Evolutionary conservation across 2,329 filamentous ascomycete species (phyloP), one percentile per base, ranked within the genome.

Genomic region (Trichoderma sp.): DNA sequence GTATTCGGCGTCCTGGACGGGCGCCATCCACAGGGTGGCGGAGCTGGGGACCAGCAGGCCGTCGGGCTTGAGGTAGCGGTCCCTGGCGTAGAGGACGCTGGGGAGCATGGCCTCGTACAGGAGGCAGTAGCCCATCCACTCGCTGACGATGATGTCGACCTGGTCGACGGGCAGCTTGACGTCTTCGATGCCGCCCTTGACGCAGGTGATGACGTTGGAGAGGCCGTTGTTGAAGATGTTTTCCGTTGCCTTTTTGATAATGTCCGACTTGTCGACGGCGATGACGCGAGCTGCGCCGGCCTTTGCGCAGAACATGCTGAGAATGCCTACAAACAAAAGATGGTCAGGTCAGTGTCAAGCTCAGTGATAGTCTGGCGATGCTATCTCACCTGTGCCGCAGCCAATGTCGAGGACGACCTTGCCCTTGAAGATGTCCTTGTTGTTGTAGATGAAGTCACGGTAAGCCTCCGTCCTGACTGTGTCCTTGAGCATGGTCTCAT

Each of bases 41-140:
- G 96, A 91, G 67, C 90, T 93, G 5, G 94, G 94, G 2, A 95
- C 90, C 80, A 98, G 88, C 60, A 97, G 82, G 17, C 93, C 93
- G 64, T 87, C 89, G 0, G 89, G 86, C 66, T 85, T 88, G 26
- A 98, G 86, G 76, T 97, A 97, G 70, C 86, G 88, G 78, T 98
- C 93, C 67, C 93, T 85, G 50, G 94, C 94, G 73, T 88, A 94
- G 58, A 98, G 83, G 24, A 98, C 92, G 56, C 92, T 96, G 69
- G 95, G 92, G 30, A 98, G 87, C 93, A 98, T 98, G 64, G 93
- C 92, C 78, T 98, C 93, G 76, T 96, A 98, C 6, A 97, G 84
- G 19, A 97, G 84, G 69, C 89, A 91, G 75, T 98, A 98, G 34
- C 93, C 93, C 93, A 98, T 98, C 93, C 93, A 98, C 77, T 98